Evolutionary conservation across 1,284 basidiomycete species (phyloP).

Genomic region (Tremellales sp.): DNA sequence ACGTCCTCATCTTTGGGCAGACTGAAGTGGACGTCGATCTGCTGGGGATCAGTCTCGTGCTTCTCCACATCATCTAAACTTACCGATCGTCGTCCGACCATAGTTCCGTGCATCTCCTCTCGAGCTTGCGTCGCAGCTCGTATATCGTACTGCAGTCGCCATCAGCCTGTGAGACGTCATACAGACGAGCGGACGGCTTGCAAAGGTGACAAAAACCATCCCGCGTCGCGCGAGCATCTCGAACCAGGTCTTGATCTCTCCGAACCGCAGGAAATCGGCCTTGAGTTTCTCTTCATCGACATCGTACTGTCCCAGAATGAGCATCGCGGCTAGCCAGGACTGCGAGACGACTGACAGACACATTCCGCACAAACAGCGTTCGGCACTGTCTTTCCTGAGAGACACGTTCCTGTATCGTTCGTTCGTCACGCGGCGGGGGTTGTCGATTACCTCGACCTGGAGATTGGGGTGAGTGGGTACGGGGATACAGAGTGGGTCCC

Average conservation of each 20-base stretch:
- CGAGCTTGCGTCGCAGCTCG: slow-evolving; percentile 86
- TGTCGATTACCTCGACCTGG: neutral
- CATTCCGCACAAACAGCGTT: slow-evolving; percentile 93
- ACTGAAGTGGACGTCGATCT: slow-evolving; percentile 98
- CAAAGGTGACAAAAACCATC: slow-evolving; percentile 96
- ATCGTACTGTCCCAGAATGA: slow-evolving; percentile 67
- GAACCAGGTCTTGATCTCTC: slow-evolving; percentile 94
- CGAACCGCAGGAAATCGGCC: slow-evolving; percentile 79
- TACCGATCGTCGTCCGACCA: slow-evolving; percentile 77
- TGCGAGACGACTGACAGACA: slow-evolving; percentile 63
- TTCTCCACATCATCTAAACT: slow-evolving; percentile 39
- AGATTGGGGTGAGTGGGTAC: neutral
- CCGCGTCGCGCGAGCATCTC: slow-evolving; percentile 89
- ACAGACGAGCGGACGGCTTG: slow-evolving; percentile 54
- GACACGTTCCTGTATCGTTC: slow-evolving; percentile 22
- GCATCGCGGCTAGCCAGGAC: neutral
- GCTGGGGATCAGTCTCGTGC: slow-evolving; percentile 8
- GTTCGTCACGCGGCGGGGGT: slow-evolving; percentile 4
- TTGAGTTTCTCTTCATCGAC: slow-evolving; percentile 80
- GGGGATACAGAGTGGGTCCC: too few species aligned
- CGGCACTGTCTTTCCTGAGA: slow-evolving; percentile 56
- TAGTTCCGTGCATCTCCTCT: slow-evolving; percentile 77
- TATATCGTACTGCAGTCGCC: slow-evolving; percentile 67
- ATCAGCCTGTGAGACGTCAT: neutral
- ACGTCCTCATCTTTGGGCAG: slow-evolving; percentile 81